Percentiles rank a stretch among this genome's conserved stretches.
Evolutionary conservation across 108 stramenopile species (phyloP).

Genomic region (Stephanodiscus triporus): DNA sequence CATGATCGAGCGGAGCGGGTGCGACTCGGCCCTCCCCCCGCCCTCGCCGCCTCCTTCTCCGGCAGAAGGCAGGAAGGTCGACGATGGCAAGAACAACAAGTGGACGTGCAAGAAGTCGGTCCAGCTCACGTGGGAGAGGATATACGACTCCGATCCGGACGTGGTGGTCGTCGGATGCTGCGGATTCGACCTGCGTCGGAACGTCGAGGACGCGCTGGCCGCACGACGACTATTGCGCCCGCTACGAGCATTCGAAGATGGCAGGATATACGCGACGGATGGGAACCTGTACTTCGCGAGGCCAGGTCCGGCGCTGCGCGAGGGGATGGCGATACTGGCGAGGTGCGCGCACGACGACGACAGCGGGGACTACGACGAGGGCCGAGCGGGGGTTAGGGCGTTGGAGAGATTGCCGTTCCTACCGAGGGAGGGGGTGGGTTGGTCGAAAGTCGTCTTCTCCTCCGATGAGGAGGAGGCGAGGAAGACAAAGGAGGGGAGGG

Average conservation of each 20-base stretch:
- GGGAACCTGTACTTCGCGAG: conserved; percentile 89
- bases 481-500: background rate
- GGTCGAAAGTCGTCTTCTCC: conserved; percentile 27
- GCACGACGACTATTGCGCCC: conserved; percentile 43
- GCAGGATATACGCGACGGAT: conserved; percentile 73
- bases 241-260: conserved; percentile 58
- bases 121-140: conserved; percentile 59
- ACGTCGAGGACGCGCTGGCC: conserved; percentile 57
- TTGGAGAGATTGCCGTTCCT: conserved; percentile 50
- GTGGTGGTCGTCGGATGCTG: conserved; percentile 86
- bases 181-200: conserved; percentile 89
- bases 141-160: conserved; percentile 77
- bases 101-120: conserved; percentile 48
- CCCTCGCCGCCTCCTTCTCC: background rate
- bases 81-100: conserved; percentile 6
- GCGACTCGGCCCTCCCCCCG: conserved; percentile 29
- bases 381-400: conserved; percentile 21
- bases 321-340: conserved; percentile 80
- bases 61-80: no score
- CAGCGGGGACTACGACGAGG: no score
- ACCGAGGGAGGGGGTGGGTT: conserved; percentile 35
- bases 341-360: conserved; percentile 61
- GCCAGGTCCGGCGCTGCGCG: conserved; percentile 80
- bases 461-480: background rate
- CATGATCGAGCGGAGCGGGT: conserved; percentile 83